These are phyloP conservation scores for Graphium sp. DNA, from an alignment of 2,329 filamentous ascomycete genomes.

Conservation along the genomic window DNA sequence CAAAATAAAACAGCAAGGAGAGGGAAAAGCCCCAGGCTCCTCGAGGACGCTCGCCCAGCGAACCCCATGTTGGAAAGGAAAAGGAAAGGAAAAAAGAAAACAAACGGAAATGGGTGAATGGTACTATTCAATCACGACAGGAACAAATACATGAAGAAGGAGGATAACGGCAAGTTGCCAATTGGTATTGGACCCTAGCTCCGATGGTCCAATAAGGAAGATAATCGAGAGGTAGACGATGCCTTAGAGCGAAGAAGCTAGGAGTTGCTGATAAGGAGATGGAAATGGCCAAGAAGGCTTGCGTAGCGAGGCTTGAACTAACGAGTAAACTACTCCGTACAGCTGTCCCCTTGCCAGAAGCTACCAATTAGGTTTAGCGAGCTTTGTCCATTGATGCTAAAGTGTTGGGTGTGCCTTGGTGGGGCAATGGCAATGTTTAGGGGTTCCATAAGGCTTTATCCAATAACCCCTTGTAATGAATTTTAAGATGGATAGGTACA, in stretches of 20 bases:
- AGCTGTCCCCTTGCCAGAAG: conserved; percentile 12
- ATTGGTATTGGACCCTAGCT: neutral
- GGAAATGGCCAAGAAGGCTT: too few species aligned
- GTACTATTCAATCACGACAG: neutral
- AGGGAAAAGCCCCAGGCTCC: neutral
- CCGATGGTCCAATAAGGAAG: neutral
- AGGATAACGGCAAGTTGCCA: neutral
- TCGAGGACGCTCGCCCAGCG: conserved; percentile 1
- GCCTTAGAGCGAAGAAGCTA: too few species aligned
- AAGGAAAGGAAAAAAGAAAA: conserved; percentile 1
- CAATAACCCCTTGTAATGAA: too few species aligned
- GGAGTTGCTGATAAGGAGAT: too few species aligned
- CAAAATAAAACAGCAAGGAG: conserved; percentile 3
- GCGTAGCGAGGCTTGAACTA: too few species aligned
- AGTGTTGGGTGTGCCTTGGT: too few species aligned
- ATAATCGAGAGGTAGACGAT: neutral
- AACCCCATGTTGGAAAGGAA: neutral
- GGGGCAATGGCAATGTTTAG: too few species aligned
- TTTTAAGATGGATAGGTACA: conserved; percentile 1
- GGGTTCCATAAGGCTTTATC: too few species aligned
- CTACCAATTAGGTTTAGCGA: conserved; percentile 7
- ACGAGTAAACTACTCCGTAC: too few species aligned
- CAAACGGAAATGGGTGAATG: neutral
- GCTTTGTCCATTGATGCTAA: too few species aligned
- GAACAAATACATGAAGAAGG: neutral